Percentiles rank a stretch among this genome's conserved stretches.
Evolutionary conservation across 2,329 filamentous ascomycete genomes (phyloP).

Genomic region (Alternaria triticimaculans): DNA sequence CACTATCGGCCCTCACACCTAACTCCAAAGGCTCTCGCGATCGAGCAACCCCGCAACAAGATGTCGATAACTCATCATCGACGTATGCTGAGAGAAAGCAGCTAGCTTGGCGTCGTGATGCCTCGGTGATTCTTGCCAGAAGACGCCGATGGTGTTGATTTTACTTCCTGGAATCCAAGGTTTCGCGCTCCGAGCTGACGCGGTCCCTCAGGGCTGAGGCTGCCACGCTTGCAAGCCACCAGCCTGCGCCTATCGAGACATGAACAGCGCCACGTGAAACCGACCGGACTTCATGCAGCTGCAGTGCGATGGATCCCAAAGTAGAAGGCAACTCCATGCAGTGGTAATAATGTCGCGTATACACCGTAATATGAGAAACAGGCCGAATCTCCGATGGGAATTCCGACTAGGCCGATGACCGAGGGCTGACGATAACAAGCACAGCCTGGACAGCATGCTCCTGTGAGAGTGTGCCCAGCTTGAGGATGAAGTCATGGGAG

Average conservation of each 20-base stretch:
- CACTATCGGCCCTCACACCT: not conserved
- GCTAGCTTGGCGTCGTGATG: not conserved
- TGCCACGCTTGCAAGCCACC: not conserved
- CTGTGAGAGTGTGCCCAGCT: not conserved
- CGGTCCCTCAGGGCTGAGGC: not conserved
- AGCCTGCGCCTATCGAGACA: not conserved
- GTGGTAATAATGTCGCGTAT: not conserved
- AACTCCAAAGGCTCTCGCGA: not conserved
- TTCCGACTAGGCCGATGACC: not conserved
- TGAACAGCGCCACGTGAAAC: not conserved
- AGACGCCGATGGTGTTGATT: constrained; percentile 5
- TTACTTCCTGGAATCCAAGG: not conserved
- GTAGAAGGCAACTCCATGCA: not conserved
- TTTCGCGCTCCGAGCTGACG: not conserved
- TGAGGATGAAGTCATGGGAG: not conserved
- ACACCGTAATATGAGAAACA: not conserved
- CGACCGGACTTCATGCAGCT: not conserved
- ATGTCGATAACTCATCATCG: not conserved
- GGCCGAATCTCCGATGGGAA: not conserved
- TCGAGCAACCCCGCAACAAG: not conserved
- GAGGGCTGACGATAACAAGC: not conserved
- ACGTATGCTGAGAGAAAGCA: not conserved
- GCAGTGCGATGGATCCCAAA: not conserved
- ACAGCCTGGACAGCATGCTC: not conserved
- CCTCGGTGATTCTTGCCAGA: not conserved